These are phyloP conservation scores for Paecilomyces fulvus DNA, from an alignment of 2,329 filamentous ascomycete species.

Conservation along the genomic window DNA sequence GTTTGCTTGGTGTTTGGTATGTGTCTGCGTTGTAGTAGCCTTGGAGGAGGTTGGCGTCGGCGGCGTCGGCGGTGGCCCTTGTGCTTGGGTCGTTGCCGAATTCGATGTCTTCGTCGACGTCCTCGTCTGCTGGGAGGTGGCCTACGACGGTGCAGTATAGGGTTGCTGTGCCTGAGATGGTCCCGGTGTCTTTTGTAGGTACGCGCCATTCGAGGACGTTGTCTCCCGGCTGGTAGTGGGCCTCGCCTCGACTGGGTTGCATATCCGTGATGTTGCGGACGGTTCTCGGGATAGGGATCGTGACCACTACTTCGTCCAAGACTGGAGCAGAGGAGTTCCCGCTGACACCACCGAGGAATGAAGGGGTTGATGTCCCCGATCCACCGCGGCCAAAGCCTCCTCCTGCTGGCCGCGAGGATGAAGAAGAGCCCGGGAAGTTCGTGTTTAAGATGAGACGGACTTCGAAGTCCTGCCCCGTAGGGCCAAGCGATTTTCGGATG, in stretches of 20 bases:
- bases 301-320: slow-evolving; percentile 69
- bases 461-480: slow-evolving; percentile 75
- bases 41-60: slow-evolving; percentile 30
- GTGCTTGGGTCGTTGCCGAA: slow-evolving; percentile 16
- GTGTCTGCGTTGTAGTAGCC: slow-evolving; percentile 37
- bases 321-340: slow-evolving; percentile 52
- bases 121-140: slow-evolving; percentile 40
- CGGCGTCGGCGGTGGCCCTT: not conserved
- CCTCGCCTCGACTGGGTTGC: slow-evolving; percentile 72
- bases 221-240: slow-evolving; percentile 67
- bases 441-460: slow-evolving; percentile 66
- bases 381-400: slow-evolving; percentile 24
- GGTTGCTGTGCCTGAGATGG: slow-evolving; percentile 59
- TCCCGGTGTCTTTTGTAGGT: slow-evolving; percentile 63
- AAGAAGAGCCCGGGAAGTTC: slow-evolving; percentile 48
- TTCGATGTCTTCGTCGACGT: slow-evolving; percentile 34
- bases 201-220: slow-evolving; percentile 74
- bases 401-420: slow-evolving; percentile 31
- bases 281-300: slow-evolving; percentile 66
- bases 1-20: slow-evolving; percentile 20
- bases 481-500: slow-evolving; percentile 70
- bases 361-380: slow-evolving; percentile 40
- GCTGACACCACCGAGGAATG: slow-evolving; percentile 41
- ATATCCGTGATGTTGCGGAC: slow-evolving; percentile 81
- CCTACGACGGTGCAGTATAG: slow-evolving; percentile 76